Evolutionary conservation across 257 asterid genomes (phyloP).

Genomic region (Solanum peruvianum): DNA sequence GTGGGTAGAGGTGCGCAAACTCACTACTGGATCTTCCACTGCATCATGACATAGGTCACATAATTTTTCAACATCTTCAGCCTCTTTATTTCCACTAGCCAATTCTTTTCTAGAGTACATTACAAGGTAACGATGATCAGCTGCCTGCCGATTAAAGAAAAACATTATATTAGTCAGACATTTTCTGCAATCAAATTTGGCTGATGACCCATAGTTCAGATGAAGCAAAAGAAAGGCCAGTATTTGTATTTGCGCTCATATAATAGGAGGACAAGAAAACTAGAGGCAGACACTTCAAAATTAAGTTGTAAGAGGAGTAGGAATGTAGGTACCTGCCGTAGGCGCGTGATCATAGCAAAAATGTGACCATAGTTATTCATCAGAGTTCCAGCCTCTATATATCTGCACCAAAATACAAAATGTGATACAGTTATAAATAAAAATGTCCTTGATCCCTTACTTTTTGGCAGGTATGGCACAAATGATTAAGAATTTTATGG

Average conservation of each 20-base stretch:
- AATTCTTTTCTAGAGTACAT: constrained; percentile 32
- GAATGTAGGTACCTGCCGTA: not conserved
- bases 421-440: not conserved
- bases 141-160: constrained; percentile 39
- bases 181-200: not conserved
- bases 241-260: not conserved
- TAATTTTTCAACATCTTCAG: not conserved
- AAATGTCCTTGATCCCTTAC: not conserved
- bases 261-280: not conserved
- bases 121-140: constrained; percentile 83
- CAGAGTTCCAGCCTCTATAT: not conserved
- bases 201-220: not conserved
- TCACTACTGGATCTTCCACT: too few species aligned
- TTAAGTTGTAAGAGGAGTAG: not conserved
- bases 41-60: too few species aligned
- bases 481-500: not conserved
- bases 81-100: constrained; percentile 33
- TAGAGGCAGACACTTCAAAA: not conserved
- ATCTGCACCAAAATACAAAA: not conserved
- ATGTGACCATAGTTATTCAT: not conserved
- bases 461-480: not conserved
- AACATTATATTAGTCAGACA: not conserved
- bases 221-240: not conserved
- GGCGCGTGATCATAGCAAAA: not conserved
- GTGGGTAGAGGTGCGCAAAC: too few species aligned